Conservation (phyloP, 225 moss, liverwort and hornwort species). For the Neckera pumila region DNA sequence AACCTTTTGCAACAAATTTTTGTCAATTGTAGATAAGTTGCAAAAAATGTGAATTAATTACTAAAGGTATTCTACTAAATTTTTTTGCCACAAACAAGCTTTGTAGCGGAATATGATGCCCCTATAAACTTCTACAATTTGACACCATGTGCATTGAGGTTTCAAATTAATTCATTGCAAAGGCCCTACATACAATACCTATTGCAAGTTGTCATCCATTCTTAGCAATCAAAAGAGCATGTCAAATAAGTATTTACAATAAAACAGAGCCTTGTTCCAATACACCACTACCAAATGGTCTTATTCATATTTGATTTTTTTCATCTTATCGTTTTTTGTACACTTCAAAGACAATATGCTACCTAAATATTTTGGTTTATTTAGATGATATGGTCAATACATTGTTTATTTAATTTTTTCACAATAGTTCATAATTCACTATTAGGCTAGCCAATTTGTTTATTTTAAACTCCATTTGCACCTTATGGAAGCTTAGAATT, state of each 20-base stretch:
- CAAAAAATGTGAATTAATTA: background rate
- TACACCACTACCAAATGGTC: too few relatives aligned
- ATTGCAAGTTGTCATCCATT: background rate
- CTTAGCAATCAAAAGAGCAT: too few relatives aligned
- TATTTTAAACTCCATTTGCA: too few relatives aligned
- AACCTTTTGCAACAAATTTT: accelerated
- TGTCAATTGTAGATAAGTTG: accelerated
- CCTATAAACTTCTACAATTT: accelerated
- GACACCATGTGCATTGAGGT: accelerated
- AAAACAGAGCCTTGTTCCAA: accelerated
- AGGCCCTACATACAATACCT: too few relatives aligned
- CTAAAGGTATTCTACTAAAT: accelerated
- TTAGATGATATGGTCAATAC: background rate
- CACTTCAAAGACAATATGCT: accelerated
- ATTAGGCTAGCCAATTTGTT: background rate
- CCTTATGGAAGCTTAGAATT: accelerated
- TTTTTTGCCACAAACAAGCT: too few relatives aligned
- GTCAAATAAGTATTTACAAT: background rate
- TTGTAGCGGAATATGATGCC: accelerated
- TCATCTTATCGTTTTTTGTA: background rate
- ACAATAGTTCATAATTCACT: accelerated
- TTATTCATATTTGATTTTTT: background rate
- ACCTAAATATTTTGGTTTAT: background rate
- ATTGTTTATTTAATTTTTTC: background rate
- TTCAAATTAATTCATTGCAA: background rate